Base-by-base conservation (phyloP, 2,329 filamentous ascomycete species). In the Claviceps capensis region DNA sequence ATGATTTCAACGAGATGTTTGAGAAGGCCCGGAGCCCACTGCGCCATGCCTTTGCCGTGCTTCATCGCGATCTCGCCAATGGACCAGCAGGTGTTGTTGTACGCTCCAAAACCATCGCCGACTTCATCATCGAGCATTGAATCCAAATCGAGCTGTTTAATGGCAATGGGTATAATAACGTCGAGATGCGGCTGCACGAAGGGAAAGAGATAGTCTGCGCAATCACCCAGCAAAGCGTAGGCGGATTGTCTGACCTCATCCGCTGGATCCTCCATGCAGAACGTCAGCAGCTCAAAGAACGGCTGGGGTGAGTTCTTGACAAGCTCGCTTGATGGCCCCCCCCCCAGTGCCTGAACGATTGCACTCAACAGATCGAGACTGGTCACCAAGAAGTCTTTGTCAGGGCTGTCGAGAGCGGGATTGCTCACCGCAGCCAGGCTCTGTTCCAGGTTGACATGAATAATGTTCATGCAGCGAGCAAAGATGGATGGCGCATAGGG, bases 21-120 rank as follows among this genome's bases (percentile, higher is more conserved):
- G 53, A 95, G 82, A 16, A 98, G 72, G 55, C 85, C 79, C 22
- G 86, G 82, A 9, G 89, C 78, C 64, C 85, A 95, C 1, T 84
- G 85, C 1, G 76, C 76, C 80, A 96, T 86, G 51, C 77, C 81
- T 55, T 83, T 81, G 58, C 83, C 80, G 64, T 86, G 77, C 55
- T 88, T 83, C 67, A 95, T 82, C 16, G 89, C 82, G 55, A 97
- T 93, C 71, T 98, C 93, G 43, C 93, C 93, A 23, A 83, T 83
- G 6, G 90, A 94, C 93, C 93, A 98, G 71, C 91, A 97, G 22
- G 93, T 91, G 64, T 98, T 98, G 76, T 97, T 98, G 54, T 97
- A 83, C 34, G 97, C 90, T 54, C 89, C 88, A 66, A 95, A 96
- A 14, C 83, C 84, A 17, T 81, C 85, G 57, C 95, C 88, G 47